phyloP scores from a whole-genome alignment of 2,329 filamentous ascomycete species.

The Trichophyton schoenleinii region DNA sequence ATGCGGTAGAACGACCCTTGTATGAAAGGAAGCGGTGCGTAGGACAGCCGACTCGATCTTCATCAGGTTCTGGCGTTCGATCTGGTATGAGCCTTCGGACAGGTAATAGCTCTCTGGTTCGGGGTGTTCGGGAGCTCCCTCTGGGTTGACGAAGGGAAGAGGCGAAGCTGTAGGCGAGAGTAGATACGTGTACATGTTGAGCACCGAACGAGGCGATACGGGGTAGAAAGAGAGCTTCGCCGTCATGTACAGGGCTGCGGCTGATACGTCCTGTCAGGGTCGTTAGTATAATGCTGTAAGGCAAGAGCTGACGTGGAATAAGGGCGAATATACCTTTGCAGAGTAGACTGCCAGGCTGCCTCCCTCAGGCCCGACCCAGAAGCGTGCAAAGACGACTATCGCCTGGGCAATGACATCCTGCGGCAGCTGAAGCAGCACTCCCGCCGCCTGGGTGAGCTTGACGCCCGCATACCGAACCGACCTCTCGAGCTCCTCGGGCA shows the following conservation, averaged over 20 bases:
- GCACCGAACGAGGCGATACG: constrained; percentile 63
- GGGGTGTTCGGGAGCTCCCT: constrained; percentile 19
- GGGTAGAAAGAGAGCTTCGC: constrained; percentile 71
- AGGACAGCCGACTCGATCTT: constrained; percentile 67
- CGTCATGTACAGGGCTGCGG: constrained; percentile 66
- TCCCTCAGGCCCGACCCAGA: constrained; percentile 51
- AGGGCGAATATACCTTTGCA: constrained; percentile 24
- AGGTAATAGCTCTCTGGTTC: constrained; percentile 53
- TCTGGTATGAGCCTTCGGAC: constrained; percentile 58
- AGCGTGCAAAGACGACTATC: constrained; percentile 67
- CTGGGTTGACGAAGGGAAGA: constrained; percentile 32
- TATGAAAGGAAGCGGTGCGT: constrained; percentile 64
- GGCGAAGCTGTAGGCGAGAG: constrained; percentile 47
- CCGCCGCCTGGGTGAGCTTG: constrained; percentile 36
- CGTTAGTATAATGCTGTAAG: neutral
- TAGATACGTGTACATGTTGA: constrained; percentile 77
- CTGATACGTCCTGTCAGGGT: constrained; percentile 56
- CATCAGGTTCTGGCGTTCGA: constrained; percentile 52
- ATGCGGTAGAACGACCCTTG: constrained; percentile 74
- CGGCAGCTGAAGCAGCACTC: constrained; percentile 65
- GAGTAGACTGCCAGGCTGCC: constrained; percentile 33
- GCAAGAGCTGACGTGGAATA: no score
- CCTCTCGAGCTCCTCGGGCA: constrained; percentile 30
- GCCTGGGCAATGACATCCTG: constrained; percentile 79
- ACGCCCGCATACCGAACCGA: constrained; percentile 35